phyloP scores from a whole-genome alignment of 352 stramenopile genomes.

The Globisporangium yorkense region DNA sequence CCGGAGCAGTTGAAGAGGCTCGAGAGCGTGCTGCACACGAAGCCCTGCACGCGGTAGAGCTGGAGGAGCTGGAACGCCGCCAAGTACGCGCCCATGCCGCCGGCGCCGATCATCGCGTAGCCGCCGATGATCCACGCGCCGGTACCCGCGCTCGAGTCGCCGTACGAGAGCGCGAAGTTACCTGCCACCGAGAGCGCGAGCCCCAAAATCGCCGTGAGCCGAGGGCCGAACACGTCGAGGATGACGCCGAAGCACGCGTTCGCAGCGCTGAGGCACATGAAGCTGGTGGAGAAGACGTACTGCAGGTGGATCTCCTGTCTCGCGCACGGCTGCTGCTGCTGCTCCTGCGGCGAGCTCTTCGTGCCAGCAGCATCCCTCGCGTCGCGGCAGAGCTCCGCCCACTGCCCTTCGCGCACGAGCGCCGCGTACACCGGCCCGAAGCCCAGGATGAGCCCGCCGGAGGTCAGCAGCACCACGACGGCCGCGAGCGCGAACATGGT shows the following conservation, averaged over 20 bases:
- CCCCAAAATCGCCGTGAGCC: constrained; percentile 45
- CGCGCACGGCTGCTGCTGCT: constrained; percentile 26
- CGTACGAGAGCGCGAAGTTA: constrained; percentile 53
- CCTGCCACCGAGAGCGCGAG: constrained; percentile 39
- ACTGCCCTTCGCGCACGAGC: constrained; percentile 59
- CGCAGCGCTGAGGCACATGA: constrained; percentile 71
- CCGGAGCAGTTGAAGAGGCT: constrained; percentile 83
- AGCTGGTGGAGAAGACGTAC: constrained; percentile 74
- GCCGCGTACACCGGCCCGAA: constrained; percentile 75
- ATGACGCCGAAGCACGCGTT: constrained; percentile 78
- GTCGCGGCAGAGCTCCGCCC: constrained; percentile 47
- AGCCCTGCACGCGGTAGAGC: constrained; percentile 65
- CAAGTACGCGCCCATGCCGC: constrained; percentile 72
- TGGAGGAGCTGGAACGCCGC: constrained; percentile 78
- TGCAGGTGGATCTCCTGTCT: constrained; percentile 68
- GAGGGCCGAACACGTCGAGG: constrained; percentile 60
- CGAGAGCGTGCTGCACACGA: constrained; percentile 75
- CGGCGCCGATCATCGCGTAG: constrained; percentile 61
- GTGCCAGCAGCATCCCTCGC: constrained; percentile 5
- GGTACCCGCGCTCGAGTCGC: constrained; percentile 41
- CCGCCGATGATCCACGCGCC: constrained; percentile 58
- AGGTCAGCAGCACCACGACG: constrained; percentile 53
- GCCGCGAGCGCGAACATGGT: constrained; percentile 55
- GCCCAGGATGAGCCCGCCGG: constrained; percentile 65
- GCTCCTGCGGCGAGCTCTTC: background rate